Base-by-base conservation (phyloP, 2,329 filamentous ascomycete species). In the Pestalotiopsis sp. region DNA sequence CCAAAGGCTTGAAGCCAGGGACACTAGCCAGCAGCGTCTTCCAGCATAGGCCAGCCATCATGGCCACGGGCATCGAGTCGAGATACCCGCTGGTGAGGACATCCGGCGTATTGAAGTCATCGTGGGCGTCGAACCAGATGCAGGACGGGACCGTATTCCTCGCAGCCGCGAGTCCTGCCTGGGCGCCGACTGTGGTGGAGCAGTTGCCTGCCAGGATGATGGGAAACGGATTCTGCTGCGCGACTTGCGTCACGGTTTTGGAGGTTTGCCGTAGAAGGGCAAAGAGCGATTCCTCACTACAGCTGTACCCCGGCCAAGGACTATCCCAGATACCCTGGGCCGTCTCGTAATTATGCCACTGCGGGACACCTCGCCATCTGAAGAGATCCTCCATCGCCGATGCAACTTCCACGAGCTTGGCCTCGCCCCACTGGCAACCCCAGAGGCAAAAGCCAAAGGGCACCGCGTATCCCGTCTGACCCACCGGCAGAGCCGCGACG, bases 121-220 rank as follows among this genome's bases (percentile, higher is more conserved):
- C 80, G 59, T 83, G 81, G 2, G 80, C 81, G 60, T 83, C 81
- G 62, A 83, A 81, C 73, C 80, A 83, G 11, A 82, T 71, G 52
- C 78, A 81, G 4, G 67, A 40, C n/a, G 67, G 66, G 0, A 67
- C 26, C 14, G 69, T 22, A 2, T 67, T 65, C 5, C 44, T 62
- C 11, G 66, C 62, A 26, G 24, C 20, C 3, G 22, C 13, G 4
- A 81, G 65, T 0, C 81, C 81, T 3, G 79, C 80, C 0, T 76
- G 77, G 0, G 78, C 78, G 3, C 76, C 80, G 0, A 77, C 78
- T 30, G 73, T 78, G 9, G 77, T 73, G 67, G 75, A 77, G 70
- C 80, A 82, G 66, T 82, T 81, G 0, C 80, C 80, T 0, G 81
- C 77, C 0, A 83, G 71, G 4, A 82, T 65, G 6, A 82, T 68